A percentile compares a stretch with the other conserved stretches of the same genome.
phyloP scores from a whole-genome alignment of 371 early-diverging fungal species.

The Mortierella sp. region DNA sequence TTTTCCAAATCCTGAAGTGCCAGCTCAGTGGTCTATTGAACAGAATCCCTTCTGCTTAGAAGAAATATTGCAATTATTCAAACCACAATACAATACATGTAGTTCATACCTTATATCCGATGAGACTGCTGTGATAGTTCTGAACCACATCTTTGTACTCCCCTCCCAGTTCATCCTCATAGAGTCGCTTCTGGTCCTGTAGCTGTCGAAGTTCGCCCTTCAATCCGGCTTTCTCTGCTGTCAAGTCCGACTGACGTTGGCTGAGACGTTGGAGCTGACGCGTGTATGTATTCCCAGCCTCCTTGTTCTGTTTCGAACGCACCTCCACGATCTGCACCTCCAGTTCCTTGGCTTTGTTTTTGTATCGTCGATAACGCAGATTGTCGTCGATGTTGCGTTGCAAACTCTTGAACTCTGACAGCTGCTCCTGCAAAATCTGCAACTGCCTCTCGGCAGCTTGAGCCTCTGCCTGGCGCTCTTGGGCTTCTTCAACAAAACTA shows the following conservation, averaged over 20 bases:
- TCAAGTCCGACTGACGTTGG: constrained; percentile 59
- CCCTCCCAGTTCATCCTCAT: constrained; percentile 71
- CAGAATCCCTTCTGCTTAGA: too few relatives aligned
- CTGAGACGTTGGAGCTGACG: constrained; percentile 55
- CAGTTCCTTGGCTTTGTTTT: constrained; percentile 51
- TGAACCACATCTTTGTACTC: constrained; percentile 86
- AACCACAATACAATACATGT: too few relatives aligned
- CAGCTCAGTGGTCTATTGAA: constrained; percentile 74
- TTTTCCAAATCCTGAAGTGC: constrained; percentile 86
- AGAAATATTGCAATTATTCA: too few relatives aligned
- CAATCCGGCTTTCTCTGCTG: constrained; percentile 75
- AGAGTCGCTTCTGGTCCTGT: constrained; percentile 70
- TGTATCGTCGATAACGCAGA: constrained; percentile 64
- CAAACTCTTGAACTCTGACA: constrained; percentile 58
- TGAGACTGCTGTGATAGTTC: constrained; percentile 71
- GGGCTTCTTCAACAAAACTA: constrained; percentile 41
- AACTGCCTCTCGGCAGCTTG: constrained; percentile 45
- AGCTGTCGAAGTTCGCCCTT: constrained; percentile 91
- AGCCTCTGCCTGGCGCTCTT: constrained; percentile 26
- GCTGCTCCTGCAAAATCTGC: constrained; percentile 60
- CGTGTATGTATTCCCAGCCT: constrained; percentile 48
- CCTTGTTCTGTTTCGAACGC: constrained; percentile 38
- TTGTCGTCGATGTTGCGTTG: constrained; percentile 79
- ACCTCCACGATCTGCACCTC: constrained; percentile 53
- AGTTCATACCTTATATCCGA: constrained; percentile 70